These are phyloP conservation scores for Smallanthus sonchifolius DNA, from an alignment of 129 eudicot genomes.

Conservation along the genomic window DNA sequence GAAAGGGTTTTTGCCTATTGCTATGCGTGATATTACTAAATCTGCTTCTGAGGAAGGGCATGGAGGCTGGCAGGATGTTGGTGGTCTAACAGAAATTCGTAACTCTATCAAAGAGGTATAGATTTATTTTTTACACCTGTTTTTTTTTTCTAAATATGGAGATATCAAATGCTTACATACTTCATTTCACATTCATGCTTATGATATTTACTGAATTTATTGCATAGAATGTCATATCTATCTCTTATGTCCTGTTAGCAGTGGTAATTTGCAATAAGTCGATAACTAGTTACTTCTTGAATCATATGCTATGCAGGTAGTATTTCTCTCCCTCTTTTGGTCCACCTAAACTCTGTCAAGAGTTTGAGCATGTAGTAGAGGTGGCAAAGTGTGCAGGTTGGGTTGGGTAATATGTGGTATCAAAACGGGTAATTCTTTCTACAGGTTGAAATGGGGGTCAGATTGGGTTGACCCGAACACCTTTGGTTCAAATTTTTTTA, in stretches of 20 bases:
- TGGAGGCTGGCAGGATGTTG: slow-evolving; percentile 95
- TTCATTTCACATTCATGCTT: not conserved
- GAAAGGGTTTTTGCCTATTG: slow-evolving; percentile 85
- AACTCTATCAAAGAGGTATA: slow-evolving; percentile 81
- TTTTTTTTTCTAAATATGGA: not conserved
- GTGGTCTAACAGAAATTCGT: slow-evolving; percentile 83
- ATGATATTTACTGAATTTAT: not conserved
- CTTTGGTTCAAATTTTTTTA: not conserved
- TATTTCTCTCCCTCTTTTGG: not conserved
- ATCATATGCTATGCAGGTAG: not conserved
- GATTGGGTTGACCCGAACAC: not conserved
- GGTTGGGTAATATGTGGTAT: not conserved
- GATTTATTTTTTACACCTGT: slow-evolving; percentile 2
- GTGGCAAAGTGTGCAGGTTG: not conserved
- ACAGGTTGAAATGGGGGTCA: not conserved
- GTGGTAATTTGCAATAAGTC: not conserved
- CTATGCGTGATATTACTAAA: slow-evolving; percentile 94
- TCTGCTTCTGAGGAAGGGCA: slow-evolving; percentile 66
- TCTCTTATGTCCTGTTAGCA: not conserved
- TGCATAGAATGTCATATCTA: not conserved
- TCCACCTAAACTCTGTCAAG: not conserved
- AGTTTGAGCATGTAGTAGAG: not conserved
- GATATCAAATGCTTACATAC: not conserved
- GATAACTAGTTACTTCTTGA: not conserved
- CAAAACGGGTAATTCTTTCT: not conserved